These are phyloP conservation scores for Cyberlindnera meyerae DNA, from an alignment of 805 yeast species.

Conservation along the genomic window DNA sequence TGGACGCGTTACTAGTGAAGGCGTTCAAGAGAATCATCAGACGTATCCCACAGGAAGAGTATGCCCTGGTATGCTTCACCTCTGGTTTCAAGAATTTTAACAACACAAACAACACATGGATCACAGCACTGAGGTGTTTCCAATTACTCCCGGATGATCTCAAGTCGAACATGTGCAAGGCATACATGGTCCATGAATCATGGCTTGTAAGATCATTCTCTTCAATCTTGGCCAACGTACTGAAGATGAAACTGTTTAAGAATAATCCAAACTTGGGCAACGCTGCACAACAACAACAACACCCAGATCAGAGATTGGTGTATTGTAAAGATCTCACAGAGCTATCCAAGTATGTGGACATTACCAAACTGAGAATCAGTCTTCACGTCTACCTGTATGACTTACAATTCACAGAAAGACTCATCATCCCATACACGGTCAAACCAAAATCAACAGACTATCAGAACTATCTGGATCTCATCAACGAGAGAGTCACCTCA, in stretches of 20 bases:
- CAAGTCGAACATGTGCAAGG: constrained; percentile 50
- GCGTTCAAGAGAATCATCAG: constrained; percentile 54
- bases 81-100: constrained; percentile 62
- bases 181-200: constrained; percentile 83
- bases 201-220: constrained; percentile 82
- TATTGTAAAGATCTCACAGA: constrained; percentile 33
- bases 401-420: constrained; percentile 43
- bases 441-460: constrained; percentile 28
- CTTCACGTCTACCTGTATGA: constrained; percentile 71
- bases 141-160: constrained; percentile 52
- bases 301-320: constrained; percentile 20
- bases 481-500: constrained; percentile 47
- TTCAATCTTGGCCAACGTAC: constrained; percentile 62
- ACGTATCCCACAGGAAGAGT: constrained; percentile 56
- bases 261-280: constrained; percentile 9
- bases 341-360: constrained; percentile 48
- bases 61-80: constrained; percentile 70
- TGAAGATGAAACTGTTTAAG: constrained; percentile 42
- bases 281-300: constrained; percentile 4
- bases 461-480: constrained; percentile 32
- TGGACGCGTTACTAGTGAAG: constrained; percentile 39
- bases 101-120: constrained; percentile 46
- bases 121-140: constrained; percentile 62
- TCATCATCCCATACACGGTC: constrained; percentile 41
- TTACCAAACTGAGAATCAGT: constrained; percentile 71